phyloP scores from a whole-genome alignment of 441 rosid species.

The Lepidium campestre region DNA sequence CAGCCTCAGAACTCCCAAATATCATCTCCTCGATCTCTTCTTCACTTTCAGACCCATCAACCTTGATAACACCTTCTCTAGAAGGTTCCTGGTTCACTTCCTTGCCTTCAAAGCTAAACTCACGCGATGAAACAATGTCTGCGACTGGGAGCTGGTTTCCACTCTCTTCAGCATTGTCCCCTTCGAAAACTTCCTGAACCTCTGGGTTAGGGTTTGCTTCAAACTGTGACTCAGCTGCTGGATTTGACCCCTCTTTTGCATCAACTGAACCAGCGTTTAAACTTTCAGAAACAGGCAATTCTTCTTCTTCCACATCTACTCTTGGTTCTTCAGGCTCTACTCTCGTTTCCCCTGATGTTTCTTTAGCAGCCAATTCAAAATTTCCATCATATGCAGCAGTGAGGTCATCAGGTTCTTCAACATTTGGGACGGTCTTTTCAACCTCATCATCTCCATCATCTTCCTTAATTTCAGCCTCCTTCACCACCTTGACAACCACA shows the following conservation, averaged over 20 bases:
- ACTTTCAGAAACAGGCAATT: slow-evolving; percentile 24
- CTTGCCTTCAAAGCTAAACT: slow-evolving; percentile 29
- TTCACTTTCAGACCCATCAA: slow-evolving; percentile 47
- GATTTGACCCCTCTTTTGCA: slow-evolving; percentile 10
- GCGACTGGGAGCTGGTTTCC: slow-evolving; percentile 19
- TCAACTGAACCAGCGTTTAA: slow-evolving; percentile 7
- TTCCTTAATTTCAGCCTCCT: slow-evolving; percentile 23
- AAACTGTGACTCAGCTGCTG: slow-evolving; percentile 6
- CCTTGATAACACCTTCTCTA: slow-evolving; percentile 31
- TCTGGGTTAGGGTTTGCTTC: slow-evolving; percentile 16
- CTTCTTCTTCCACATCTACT: slow-evolving; percentile 10
- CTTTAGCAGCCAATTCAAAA: slow-evolving; percentile 8
- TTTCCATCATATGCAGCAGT: slow-evolving; percentile 22
- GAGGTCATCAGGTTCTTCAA: slow-evolving; percentile 24
- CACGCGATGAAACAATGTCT: slow-evolving; percentile 24
- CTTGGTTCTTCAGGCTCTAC: slow-evolving; percentile 25
- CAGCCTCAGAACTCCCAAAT: slow-evolving; percentile 72
- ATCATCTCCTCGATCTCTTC: slow-evolving; percentile 56
- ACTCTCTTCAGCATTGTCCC: slow-evolving; percentile 27
- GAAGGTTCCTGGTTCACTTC: slow-evolving; percentile 25
- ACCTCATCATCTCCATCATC: slow-evolving; percentile 28
- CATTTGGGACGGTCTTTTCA: slow-evolving; percentile 2
- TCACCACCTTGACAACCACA: slow-evolving; percentile 38
- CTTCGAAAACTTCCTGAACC: slow-evolving; percentile 15
- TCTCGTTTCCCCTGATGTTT: slow-evolving; percentile 14